phyloP scores from a whole-genome alignment of 371 early-diverging fungal species.

The Rhizopus sp. region DNA sequence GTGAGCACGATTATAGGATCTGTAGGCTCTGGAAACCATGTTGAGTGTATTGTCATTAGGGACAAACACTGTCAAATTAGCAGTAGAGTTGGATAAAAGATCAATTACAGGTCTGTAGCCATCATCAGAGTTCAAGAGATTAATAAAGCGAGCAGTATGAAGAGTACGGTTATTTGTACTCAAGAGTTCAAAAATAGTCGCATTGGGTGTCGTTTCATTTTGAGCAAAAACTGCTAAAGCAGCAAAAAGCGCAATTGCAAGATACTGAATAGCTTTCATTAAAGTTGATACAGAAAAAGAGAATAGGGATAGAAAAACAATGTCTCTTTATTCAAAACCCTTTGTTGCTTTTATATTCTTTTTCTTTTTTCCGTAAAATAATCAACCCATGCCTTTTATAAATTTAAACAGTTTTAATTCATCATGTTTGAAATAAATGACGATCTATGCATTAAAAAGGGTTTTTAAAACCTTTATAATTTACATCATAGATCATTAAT shows the following conservation, averaged over 20 bases:
- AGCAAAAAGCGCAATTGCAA: conserved; percentile 13
- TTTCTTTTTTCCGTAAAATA: too few relatives aligned
- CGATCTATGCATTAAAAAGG: too few relatives aligned
- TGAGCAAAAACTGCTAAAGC: conserved; percentile 11
- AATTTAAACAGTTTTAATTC: too few relatives aligned
- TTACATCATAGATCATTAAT: too few relatives aligned
- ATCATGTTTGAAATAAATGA: too few relatives aligned
- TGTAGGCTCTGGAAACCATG: neutral
- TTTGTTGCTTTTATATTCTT: too few relatives aligned
- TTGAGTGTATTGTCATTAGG: conserved; percentile 27
- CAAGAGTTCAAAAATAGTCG: conserved; percentile 28
- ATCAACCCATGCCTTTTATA: too few relatives aligned
- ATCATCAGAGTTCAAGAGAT: conserved; percentile 27
- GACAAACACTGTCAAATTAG: conserved; percentile 31
- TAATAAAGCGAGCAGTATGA: conserved; percentile 26
- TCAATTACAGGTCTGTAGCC: conserved; percentile 32
- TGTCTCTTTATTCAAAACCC: too few relatives aligned
- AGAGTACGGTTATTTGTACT: conserved; percentile 28
- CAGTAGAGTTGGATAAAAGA: conserved; percentile 28
- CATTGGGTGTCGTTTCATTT: neutral
- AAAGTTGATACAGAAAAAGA: too few relatives aligned
- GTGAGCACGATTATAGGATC: neutral
- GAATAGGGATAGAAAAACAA: too few relatives aligned
- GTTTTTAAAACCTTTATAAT: too few relatives aligned
- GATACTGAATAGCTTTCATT: conserved; percentile 15